These are phyloP conservation scores for Rhododendron ovatum DNA, from an alignment of 148 eudicot genomes.

Conservation along the genomic window DNA sequence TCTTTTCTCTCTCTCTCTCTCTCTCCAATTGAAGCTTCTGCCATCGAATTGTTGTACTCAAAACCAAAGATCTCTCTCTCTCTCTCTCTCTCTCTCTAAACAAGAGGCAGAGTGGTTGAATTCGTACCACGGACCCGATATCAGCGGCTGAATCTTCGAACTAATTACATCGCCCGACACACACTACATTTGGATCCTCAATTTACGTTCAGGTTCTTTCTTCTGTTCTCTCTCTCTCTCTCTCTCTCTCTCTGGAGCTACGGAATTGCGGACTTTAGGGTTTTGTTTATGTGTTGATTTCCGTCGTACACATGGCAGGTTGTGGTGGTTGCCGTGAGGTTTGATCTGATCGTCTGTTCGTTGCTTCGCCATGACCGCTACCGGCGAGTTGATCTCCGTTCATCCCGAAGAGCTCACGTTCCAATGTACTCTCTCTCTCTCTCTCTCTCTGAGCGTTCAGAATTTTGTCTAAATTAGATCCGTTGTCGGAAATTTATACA, in stretches of 20 bases:
- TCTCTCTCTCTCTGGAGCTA: not conserved
- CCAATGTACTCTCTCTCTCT: slow-evolving; percentile 35
- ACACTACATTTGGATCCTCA: slow-evolving; percentile 16
- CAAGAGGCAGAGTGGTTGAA: not conserved
- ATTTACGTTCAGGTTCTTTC: slow-evolving; percentile 10
- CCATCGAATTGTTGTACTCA: not conserved
- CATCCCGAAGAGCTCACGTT: slow-evolving; percentile 75
- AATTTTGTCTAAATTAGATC: not conserved
- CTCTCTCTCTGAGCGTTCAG: not conserved
- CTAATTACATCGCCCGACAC: not conserved
- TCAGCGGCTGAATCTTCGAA: slow-evolving; percentile 6
- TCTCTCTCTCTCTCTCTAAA: not conserved
- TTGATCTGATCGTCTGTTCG: slow-evolving; percentile 2
- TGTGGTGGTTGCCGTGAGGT: not conserved
- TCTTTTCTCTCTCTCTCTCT: not conserved
- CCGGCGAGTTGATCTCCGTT: slow-evolving; percentile 52
- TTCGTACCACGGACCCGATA: not conserved
- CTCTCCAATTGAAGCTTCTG: not conserved
- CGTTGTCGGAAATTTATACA: not conserved
- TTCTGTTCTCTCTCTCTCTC: not conserved
- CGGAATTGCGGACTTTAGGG: not conserved
- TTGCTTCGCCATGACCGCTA: slow-evolving; percentile 23
- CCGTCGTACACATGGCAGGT: slow-evolving; percentile 5
- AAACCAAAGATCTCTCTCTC: slow-evolving; percentile 2
- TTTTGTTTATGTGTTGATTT: not conserved